Percentiles rank a stretch among this genome's conserved stretches.
Conservation (phyloP, 2,329 filamentous ascomycete genomes). For the Raffaelea ambrosiae region DNA sequence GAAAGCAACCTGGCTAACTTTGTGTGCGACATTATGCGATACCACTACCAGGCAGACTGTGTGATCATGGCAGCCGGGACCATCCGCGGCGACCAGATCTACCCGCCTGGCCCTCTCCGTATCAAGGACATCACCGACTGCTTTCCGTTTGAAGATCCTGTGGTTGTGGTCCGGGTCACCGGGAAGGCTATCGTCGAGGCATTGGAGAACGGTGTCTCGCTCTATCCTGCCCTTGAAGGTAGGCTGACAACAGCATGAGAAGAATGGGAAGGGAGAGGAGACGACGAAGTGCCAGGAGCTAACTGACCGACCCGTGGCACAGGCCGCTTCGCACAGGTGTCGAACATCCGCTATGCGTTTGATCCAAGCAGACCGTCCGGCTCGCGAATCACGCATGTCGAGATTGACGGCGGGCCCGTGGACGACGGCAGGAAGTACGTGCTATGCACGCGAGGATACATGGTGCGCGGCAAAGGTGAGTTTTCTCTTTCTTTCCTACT, state of each 20-base stretch:
- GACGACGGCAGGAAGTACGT: conserved; percentile 58
- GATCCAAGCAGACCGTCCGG: conserved; percentile 54
- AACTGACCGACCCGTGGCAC: conserved; percentile 1
- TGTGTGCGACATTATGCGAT: conserved; percentile 83
- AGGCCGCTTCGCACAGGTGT: conserved; percentile 74
- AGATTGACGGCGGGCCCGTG: conserved; percentile 52
- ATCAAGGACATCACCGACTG: conserved; percentile 80
- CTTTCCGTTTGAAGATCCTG: conserved; percentile 88
- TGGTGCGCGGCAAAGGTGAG: conserved; percentile 67
- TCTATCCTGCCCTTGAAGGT: conserved; percentile 76
- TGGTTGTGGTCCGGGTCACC: conserved; percentile 64
- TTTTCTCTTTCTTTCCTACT: background rate
- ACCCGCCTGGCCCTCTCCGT: conserved; percentile 68
- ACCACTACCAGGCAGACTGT: conserved; percentile 73
- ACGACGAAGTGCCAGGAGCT: too few species aligned
- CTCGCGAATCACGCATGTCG: conserved; percentile 53
- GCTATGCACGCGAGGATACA: conserved; percentile 77
- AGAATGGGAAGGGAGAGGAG: background rate
- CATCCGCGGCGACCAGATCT: conserved; percentile 81
- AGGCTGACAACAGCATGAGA: background rate
- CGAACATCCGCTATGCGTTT: conserved; percentile 69
- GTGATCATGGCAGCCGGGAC: conserved; percentile 79
- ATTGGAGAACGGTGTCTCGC: conserved; percentile 73
- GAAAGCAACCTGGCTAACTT: conserved; percentile 89
- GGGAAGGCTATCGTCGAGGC: conserved; percentile 71